Base-by-base conservation (phyloP, 73 alveolate genomes). In the Paramecium caudatum region DNA sequence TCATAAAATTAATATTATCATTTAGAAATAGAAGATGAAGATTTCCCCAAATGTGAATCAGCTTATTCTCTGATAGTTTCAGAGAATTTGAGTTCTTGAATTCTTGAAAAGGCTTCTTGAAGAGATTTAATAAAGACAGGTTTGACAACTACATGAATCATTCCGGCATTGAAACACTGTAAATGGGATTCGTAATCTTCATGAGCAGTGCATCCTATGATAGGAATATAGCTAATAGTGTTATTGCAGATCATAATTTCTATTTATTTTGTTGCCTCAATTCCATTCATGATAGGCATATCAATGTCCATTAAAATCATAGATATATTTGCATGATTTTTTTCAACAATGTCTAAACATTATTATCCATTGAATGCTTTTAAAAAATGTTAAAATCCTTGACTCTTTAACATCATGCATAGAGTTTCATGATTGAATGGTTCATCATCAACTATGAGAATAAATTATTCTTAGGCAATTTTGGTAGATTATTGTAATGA, bases 271-370 rank as follows among this genome's bases (percentile, higher is more conserved):
- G 88, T 74, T 1, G 88, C 37, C 8, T 74, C 46, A 16, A 74
- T 45, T 27, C 88, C 88, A 74, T 43, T 39, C 88, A 74, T 74
- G n/a, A 74, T 74, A 10, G 88, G 88, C 88, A 74, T 74, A 74
- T 74, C 88, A 27, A 74, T 45, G 43, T 74, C 88, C 88, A 74
- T 74, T 34, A 74, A 21, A n/a, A 74, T 45, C 39, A 74, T 21
- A 3, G 19, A 12, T 74, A 74, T 74, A 21, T 36, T 39, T 15
- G 36, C 13, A 41, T 74, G 62, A 12, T 74, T 43, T 16, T 74
- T n/a, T 19, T 16, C 9, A 1, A 74, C 68, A 1, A 74, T 45
- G 43, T 74, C 88, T 8, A 74, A 1, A 41, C 88, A 74, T 16
- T 74, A 7, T 13, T 74, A 43, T 13, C 88, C 88, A 41, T 74